A percentile compares a stretch with the other conserved stretches of the same genome.
Conservation (phyloP, 495 filamentous ascomycete species). For the Penicillium waksmanii region DNA sequence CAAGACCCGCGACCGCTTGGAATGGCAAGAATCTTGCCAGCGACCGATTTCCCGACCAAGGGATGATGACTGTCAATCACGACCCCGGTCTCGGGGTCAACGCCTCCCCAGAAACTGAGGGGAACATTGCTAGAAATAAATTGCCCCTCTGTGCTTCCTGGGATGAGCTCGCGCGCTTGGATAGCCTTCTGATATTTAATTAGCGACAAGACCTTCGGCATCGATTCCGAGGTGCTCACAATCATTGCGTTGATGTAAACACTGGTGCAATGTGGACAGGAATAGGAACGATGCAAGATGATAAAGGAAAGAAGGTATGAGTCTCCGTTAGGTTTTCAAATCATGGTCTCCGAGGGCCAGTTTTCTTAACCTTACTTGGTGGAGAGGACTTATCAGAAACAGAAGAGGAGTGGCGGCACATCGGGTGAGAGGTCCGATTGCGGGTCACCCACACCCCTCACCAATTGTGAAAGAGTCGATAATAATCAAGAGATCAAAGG, state of each 20-base stretch:
- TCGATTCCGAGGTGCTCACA: neutral
- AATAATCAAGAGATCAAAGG: neutral
- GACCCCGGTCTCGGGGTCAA: constrained; percentile 27
- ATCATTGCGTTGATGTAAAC: neutral
- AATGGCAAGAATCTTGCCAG: constrained; percentile 30
- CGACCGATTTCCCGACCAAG: constrained; percentile 23
- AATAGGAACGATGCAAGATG: neutral
- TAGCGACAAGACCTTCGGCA: neutral
- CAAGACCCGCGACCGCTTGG: constrained; percentile 38
- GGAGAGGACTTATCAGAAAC: neutral
- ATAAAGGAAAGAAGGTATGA: neutral
- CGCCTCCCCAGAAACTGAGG: constrained; percentile 42
- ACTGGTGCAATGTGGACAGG: neutral
- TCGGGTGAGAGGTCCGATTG: neutral
- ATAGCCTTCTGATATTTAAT: neutral
- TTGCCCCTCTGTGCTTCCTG: constrained; percentile 10
- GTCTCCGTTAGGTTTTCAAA: too few species aligned
- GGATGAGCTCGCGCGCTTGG: constrained; percentile 1
- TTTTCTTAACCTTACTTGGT: too few species aligned
- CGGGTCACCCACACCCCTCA: neutral
- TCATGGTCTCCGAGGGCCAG: too few species aligned
- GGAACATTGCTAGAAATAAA: constrained; percentile 21
- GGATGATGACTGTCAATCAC: constrained; percentile 39
- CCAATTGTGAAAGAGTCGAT: neutral
- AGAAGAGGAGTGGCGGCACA: neutral